Percentiles rank a stretch among this genome's conserved stretches.
phyloP scores from a whole-genome alignment of 352 stramenopile genomes.

The Phytophthora aleatoria region DNA sequence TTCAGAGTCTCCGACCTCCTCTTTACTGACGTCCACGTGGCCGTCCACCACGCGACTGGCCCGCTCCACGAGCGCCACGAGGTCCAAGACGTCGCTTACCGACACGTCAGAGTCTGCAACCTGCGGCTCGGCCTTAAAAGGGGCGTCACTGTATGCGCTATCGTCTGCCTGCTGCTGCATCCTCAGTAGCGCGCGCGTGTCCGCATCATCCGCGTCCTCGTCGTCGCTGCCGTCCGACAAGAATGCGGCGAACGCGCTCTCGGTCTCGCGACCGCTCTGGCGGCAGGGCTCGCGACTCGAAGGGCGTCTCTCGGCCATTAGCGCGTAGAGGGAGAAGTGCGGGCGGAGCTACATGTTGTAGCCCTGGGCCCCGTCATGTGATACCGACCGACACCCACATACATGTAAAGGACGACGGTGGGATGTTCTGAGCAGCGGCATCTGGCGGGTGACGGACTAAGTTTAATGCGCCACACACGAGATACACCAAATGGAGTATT shows the following conservation, averaged over 20 bases:
- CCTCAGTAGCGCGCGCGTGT: slow-evolving; percentile 27
- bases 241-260: slow-evolving; percentile 43
- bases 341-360: not conserved
- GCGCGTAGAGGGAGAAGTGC: not conserved
- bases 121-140: slow-evolving; percentile 2
- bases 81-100: slow-evolving; percentile 14
- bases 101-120: slow-evolving; percentile 13
- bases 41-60: slow-evolving; percentile 4
- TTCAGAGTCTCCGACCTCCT: not conserved
- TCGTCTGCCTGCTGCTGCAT: slow-evolving; percentile 62
- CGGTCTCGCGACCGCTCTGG: slow-evolving; percentile 1
- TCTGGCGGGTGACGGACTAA: slow-evolving; percentile 10
- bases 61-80: slow-evolving; percentile 10
- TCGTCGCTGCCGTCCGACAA: slow-evolving; percentile 44
- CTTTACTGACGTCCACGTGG: not conserved
- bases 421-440: slow-evolving; percentile 12
- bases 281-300: slow-evolving; percentile 24
- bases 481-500: not conserved
- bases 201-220: slow-evolving; percentile 40
- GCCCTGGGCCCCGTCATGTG: slow-evolving; percentile 1
- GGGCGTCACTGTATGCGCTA: slow-evolving; percentile 40
- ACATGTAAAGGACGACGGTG: slow-evolving; percentile 10
- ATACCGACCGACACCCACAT: not conserved
- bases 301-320: slow-evolving; percentile 22
- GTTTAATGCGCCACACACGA: not conserved